These are phyloP conservation scores for Conringia planisiliqua DNA, from an alignment of 345 rosid species.

Conservation along the genomic window DNA sequence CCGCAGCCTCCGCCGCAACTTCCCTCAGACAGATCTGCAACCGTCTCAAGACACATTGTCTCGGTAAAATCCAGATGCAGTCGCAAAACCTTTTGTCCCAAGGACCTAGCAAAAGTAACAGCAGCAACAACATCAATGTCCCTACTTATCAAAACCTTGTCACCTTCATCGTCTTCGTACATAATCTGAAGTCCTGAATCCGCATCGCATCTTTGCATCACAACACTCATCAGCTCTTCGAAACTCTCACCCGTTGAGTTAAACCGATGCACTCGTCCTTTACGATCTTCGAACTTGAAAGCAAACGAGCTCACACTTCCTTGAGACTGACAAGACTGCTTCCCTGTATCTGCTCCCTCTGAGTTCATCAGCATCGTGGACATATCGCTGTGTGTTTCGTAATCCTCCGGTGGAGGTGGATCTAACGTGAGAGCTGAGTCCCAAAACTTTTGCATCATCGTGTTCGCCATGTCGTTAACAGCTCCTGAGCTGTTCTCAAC, in stretches of 20 bases:
- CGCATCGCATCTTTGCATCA: conserved; percentile 47
- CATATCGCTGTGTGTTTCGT: conserved; percentile 84
- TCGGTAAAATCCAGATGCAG: conserved; percentile 21
- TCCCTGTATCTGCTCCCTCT: conserved; percentile 57
- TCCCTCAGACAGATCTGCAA: conserved; percentile 3
- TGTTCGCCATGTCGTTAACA: conserved; percentile 68
- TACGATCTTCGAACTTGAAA: conserved; percentile 77
- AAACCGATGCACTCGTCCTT: conserved; percentile 76
- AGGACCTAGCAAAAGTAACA: conserved; percentile 56
- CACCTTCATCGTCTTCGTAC: conserved; percentile 97
- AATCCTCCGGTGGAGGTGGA: conserved; percentile 79
- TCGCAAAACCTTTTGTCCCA: conserved; percentile 45
- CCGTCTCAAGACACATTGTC: background rate
- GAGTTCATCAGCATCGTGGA: conserved; percentile 58
- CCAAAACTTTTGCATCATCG: conserved; percentile 99
- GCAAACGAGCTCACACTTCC: conserved; percentile 73
- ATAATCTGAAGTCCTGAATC: conserved; percentile 12
- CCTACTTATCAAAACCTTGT: conserved; percentile 67
- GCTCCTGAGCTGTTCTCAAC: conserved; percentile 83
- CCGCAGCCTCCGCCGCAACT: background rate
- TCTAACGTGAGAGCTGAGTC: conserved; percentile 85
- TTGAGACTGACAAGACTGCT: conserved; percentile 57
- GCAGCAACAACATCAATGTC: conserved; percentile 80
- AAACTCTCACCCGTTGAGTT: conserved; percentile 59
- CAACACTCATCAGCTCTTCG: conserved; percentile 55